These are phyloP conservation scores for Claviceps maximensis DNA, from an alignment of 2,329 filamentous ascomycete genomes.

Conservation along the genomic window DNA sequence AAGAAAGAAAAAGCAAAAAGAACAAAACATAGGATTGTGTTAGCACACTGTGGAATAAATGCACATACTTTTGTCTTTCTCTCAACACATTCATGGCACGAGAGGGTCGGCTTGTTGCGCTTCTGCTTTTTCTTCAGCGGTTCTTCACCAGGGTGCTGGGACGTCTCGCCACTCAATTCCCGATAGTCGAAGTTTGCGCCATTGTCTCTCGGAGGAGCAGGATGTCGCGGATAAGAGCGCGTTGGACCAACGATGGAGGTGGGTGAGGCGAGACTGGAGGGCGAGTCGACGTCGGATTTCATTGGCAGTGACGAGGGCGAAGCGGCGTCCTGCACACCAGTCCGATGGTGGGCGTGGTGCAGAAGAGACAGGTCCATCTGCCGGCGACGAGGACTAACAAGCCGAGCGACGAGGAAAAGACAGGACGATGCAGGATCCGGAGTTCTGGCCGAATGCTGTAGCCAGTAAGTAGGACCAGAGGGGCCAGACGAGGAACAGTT, in stretches of 20 bases:
- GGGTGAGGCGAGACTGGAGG: slow-evolving; percentile 2
- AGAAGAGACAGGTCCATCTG: slow-evolving; percentile 6
- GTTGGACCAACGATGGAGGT: background rate
- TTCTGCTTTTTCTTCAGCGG: slow-evolving; percentile 61
- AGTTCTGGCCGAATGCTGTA: background rate
- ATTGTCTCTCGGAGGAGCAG: slow-evolving; percentile 1
- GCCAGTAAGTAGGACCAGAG: background rate
- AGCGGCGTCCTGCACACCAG: slow-evolving; percentile 1
- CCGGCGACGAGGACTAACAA: background rate
- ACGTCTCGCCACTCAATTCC: slow-evolving; percentile 4
- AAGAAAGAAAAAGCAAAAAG: background rate
- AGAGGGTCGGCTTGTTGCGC: slow-evolving; percentile 71
- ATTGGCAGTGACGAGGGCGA: slow-evolving; percentile 3
- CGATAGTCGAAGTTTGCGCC: slow-evolving; percentile 8
- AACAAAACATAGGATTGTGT: background rate
- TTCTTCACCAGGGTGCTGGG: slow-evolving; percentile 17
- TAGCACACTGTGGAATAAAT: background rate
- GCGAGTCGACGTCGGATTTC: slow-evolving; percentile 5
- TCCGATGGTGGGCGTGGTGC: slow-evolving; percentile 5
- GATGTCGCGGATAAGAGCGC: slow-evolving; percentile 5
- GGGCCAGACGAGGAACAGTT: background rate
- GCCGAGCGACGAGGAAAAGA: background rate
- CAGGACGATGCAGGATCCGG: background rate
- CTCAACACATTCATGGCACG: slow-evolving; percentile 68
- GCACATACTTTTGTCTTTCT: slow-evolving; percentile 61